These are phyloP conservation scores for Pythium dissimile DNA, from an alignment of 352 stramenopile species.

Conservation along the genomic window DNA sequence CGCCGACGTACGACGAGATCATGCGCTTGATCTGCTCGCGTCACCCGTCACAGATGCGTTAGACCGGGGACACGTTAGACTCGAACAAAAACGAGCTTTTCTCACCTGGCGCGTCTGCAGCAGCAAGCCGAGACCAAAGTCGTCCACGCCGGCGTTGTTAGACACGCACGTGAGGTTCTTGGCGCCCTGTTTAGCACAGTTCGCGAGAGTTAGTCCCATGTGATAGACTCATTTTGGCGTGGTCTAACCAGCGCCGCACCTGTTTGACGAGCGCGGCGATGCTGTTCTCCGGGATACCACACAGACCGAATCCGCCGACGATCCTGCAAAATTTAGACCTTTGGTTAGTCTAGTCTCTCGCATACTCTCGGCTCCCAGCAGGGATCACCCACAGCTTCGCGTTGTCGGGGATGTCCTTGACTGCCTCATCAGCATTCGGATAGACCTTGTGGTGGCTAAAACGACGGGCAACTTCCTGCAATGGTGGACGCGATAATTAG, in stretches of 20 bases:
- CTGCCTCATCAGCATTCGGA: slow-evolving; percentile 56
- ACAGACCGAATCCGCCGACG: slow-evolving; percentile 90
- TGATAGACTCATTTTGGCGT: no score
- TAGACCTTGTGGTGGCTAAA: slow-evolving; percentile 61
- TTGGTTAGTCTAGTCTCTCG: slow-evolving; percentile 8
- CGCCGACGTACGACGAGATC: slow-evolving; percentile 96
- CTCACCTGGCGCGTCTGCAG: slow-evolving; percentile 86
- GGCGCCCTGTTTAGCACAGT: no score
- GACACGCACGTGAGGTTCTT: slow-evolving; percentile 89
- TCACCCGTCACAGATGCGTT: slow-evolving; percentile 7
- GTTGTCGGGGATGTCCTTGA: slow-evolving; percentile 70
- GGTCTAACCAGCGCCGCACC: slow-evolving; percentile 19
- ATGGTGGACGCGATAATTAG: no score
- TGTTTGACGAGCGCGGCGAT: slow-evolving; percentile 84
- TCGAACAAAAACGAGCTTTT: no score
- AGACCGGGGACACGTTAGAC: no score
- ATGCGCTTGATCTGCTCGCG: slow-evolving; percentile 90
- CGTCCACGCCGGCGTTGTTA: slow-evolving; percentile 93
- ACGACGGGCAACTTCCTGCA: slow-evolving; percentile 10
- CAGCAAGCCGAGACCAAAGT: slow-evolving; percentile 91
- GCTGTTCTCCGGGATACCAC: slow-evolving; percentile 90
- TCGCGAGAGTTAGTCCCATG: no score
- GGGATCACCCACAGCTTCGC: slow-evolving; percentile 54
- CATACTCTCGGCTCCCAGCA: background rate
- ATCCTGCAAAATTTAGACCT: no score